A percentile compares a stretch with the other conserved stretches of the same genome.
Evolutionary conservation across 1,284 basidiomycete species (phyloP).

Genomic region (Rhodotorula sp.): DNA sequence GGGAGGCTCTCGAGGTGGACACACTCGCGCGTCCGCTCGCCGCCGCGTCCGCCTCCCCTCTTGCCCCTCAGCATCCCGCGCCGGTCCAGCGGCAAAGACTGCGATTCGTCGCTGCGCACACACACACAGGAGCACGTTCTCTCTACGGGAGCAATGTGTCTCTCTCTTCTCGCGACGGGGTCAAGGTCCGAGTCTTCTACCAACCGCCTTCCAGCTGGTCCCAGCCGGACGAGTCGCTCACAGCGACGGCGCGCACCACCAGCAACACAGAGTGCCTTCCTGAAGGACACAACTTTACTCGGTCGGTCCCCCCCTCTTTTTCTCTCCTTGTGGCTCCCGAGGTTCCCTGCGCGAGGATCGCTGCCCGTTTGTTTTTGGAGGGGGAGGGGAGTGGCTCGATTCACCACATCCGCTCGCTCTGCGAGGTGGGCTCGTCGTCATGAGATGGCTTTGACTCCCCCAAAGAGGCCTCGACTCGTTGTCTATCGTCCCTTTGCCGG

Average conservation of each 20-base stretch:
- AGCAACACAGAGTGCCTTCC: conserved; percentile 6
- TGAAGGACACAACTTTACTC: conserved; percentile 1
- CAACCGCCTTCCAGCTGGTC: conserved; percentile 12
- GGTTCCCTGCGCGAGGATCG: conserved; percentile 13
- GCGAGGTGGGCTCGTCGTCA: not conserved
- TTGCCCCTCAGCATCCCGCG: not conserved
- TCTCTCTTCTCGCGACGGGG: conserved; percentile 5
- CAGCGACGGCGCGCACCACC: conserved; percentile 32
- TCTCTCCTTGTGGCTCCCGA: not conserved
- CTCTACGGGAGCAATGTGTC: not conserved
- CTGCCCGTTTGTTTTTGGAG: not conserved
- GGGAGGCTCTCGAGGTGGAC: no score
- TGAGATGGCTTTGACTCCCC: not conserved
- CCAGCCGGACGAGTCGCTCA: conserved; percentile 18
- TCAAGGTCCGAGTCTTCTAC: conserved; percentile 24
- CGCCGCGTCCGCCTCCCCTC: not conserved
- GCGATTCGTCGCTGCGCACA: conserved; percentile 20
- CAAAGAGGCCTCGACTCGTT: conserved; percentile 6
- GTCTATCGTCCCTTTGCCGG: not conserved
- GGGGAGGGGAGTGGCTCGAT: not conserved
- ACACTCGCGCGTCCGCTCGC: no score
- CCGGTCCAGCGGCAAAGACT: conserved; percentile 18
- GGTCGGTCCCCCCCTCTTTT: not conserved
- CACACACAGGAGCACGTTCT: not conserved
- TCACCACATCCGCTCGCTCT: not conserved